Evolutionary conservation across 2,329 filamentous ascomycete genomes (phyloP), one percentile per base, ranked within the genome.

Genomic region (Nannizziopsis arthrosporioides): DNA sequence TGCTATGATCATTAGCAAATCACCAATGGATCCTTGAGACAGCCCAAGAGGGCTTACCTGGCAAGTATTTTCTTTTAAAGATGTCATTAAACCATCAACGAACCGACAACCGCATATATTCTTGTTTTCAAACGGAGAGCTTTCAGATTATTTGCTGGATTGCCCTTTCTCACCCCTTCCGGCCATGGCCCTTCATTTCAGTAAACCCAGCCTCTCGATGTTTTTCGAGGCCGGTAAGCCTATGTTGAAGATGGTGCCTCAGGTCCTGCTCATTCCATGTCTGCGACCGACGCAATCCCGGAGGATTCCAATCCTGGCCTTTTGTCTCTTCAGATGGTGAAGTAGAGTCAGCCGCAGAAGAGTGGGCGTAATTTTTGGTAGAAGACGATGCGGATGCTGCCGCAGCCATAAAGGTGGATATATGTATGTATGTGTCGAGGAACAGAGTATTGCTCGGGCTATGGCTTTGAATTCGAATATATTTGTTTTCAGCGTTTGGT

Each of bases 191-290:
- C 18, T 9, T 32, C 5, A 39, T 74, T 52, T 80, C 70, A 0
- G 79, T 77, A 47, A 82, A 83, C 0, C 79, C 79, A 0, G 60
- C 71, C 61, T 66, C 68, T 47, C 71, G 66, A 41, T 76, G 72
- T 57, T 73, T 57, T 53, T 59, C 57, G 39, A 55, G 37, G 31
- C 52, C 49, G 31, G 62, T 51, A 48, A 63, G 47, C 51, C 57
- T 68, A 32, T 68, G 65, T 55, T 78, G 71, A 4, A 67, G 66
- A 41, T 76, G 46, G 58, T 78, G 75, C 61, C 83, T 80, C 43
- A 77, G 72, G 63, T 84, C 80, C 54, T 67, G 55, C 39, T 57
- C 52, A 47, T 57, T 65, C 63, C 63, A 68, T 50, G 62, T 67
- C 47, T 63, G 63, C 12, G 55, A 55, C 14, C 60, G 61, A 37